Percentiles rank a stretch among this genome's conserved stretches.
Conservation (phyloP, 805 yeast genomes). For the Myxozyma kluyveri region DNA sequence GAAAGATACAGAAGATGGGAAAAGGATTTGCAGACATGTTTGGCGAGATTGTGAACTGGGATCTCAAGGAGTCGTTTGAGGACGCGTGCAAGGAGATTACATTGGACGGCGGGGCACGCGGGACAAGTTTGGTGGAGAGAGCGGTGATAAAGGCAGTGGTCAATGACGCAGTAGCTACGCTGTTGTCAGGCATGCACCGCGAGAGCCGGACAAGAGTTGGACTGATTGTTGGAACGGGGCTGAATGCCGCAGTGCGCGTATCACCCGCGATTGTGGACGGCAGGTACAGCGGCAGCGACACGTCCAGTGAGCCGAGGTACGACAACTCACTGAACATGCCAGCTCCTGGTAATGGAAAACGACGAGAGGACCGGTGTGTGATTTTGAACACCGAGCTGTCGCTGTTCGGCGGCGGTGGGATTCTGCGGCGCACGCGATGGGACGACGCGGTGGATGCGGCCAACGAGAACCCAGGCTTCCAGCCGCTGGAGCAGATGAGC, state of each 20-base stretch:
- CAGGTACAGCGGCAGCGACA: neutral
- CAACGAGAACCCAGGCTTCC: conserved; percentile 70
- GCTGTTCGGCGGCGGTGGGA: conserved; percentile 70
- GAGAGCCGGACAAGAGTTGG: conserved; percentile 66
- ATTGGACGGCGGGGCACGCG: conserved; percentile 32
- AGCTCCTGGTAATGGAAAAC: neutral
- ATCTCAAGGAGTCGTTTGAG: conserved; percentile 70
- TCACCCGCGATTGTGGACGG: conserved; percentile 58
- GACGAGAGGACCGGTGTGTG: neutral
- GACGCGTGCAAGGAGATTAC: conserved; percentile 53
- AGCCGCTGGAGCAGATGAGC: conserved; percentile 82
- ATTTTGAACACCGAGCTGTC: conserved; percentile 90
- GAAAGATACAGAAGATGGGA: conserved; percentile 37
- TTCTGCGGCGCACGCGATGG: conserved; percentile 73
- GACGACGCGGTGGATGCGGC: conserved; percentile 64
- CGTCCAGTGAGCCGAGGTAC: too few species aligned
- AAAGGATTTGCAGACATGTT: conserved; percentile 75
- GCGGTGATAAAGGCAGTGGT: conserved; percentile 76
- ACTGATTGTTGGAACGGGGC: conserved; percentile 89
- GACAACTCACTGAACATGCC: too few species aligned
- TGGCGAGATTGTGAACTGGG: conserved; percentile 67
- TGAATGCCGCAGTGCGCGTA: conserved; percentile 72
- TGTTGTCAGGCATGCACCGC: conserved; percentile 65
- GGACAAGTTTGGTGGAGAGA: conserved; percentile 40
- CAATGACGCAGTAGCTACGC: conserved; percentile 86